These are phyloP conservation scores for Pterocarpus macrocarpus DNA, from an alignment of 306 rosid genomes.

Conservation along the genomic window DNA sequence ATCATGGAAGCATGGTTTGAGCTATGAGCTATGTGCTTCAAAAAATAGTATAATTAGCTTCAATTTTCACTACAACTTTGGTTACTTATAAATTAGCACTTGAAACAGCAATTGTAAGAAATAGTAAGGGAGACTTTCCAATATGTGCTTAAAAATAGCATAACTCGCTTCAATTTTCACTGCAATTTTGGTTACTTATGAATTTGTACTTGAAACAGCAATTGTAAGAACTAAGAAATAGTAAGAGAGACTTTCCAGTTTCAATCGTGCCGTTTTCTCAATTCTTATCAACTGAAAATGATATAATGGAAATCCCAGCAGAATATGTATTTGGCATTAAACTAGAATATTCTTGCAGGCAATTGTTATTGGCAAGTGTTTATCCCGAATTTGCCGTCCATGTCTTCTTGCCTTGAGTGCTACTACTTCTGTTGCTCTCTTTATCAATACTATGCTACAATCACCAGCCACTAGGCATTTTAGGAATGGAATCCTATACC, in stretches of 20 bases:
- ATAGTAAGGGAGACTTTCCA: background rate
- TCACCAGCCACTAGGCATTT: background rate
- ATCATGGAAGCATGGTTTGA: slow-evolving; percentile 51
- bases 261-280: slow-evolving; percentile 12
- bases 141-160: background rate
- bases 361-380: slow-evolving; percentile 10
- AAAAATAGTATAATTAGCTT: background rate
- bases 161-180: slow-evolving; percentile 6
- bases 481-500: background rate
- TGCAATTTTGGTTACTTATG: slow-evolving; percentile 6
- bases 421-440: background rate
- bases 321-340: slow-evolving; percentile 5
- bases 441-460: background rate
- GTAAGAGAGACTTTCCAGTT: slow-evolving; percentile 2
- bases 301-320: background rate
- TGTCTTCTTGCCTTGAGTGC: background rate
- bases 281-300: background rate
- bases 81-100: slow-evolving; percentile 8
- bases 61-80: slow-evolving; percentile 23
- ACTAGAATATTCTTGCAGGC: background rate
- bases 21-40: slow-evolving; percentile 30
- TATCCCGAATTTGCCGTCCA: background rate
- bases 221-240: slow-evolving; percentile 46
- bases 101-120: slow-evolving; percentile 45
- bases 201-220: slow-evolving; percentile 36